These are phyloP conservation scores for Metschnikowia arizonensis DNA, from an alignment of 805 yeast species.

Conservation along the genomic window DNA sequence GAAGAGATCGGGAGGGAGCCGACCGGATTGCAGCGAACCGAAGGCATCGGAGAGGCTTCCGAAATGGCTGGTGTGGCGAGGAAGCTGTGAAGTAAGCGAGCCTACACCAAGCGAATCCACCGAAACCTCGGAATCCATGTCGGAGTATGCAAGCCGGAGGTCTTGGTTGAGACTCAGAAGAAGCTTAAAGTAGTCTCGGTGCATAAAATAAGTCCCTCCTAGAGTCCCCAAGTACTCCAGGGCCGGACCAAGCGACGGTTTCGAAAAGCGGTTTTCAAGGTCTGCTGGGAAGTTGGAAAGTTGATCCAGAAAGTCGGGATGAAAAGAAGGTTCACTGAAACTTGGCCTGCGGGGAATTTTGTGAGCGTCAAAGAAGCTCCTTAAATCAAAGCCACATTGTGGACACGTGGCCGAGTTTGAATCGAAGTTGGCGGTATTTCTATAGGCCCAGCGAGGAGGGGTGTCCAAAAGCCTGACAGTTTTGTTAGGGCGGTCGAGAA, in stretches of 20 bases:
- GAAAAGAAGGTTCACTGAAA: neutral
- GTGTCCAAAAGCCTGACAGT: neutral
- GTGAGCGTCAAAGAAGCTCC: neutral
- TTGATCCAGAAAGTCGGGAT: neutral
- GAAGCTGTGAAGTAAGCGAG: no score
- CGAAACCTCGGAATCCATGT: no score
- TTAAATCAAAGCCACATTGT: neutral
- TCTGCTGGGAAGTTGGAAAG: neutral
- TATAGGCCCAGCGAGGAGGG: neutral
- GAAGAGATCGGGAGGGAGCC: constrained; percentile 54
- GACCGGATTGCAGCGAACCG: neutral
- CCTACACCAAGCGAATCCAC: no score
- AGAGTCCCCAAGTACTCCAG: constrained; percentile 3
- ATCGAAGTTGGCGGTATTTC: neutral
- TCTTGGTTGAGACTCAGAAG: constrained; percentile 25
- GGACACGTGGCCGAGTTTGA: constrained; percentile 1
- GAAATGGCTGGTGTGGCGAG: neutral
- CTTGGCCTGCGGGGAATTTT: neutral
- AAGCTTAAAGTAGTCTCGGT: constrained; percentile 35
- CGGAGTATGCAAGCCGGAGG: neutral
- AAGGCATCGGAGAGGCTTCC: neutral
- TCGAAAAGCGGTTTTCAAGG: neutral
- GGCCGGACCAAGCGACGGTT: neutral
- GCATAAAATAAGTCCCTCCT: constrained; percentile 25
- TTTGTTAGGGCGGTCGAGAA: constrained; percentile 28